Conservation (phyloP, 306 rosid species). For the Geum urbanum region DNA sequence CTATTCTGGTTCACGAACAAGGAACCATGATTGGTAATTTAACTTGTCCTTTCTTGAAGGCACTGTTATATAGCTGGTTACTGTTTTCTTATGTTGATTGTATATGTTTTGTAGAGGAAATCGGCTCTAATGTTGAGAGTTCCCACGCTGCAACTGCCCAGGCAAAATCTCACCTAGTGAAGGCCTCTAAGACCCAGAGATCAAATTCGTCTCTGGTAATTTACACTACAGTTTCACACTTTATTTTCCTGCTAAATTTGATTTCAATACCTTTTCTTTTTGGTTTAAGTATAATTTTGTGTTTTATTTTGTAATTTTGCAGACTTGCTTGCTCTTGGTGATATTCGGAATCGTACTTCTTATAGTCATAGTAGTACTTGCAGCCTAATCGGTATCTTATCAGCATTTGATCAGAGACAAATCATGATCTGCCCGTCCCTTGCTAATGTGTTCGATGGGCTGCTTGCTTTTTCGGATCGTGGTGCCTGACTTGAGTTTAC, state of each 20-base stretch:
- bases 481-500: slow-evolving; percentile 29
- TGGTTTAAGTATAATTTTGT: not conserved
- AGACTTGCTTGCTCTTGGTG: slow-evolving; percentile 94
- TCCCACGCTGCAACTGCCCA: slow-evolving; percentile 75
- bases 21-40: slow-evolving; percentile 79
- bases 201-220: slow-evolving; percentile 92
- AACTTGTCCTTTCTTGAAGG: slow-evolving; percentile 2
- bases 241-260: not conserved
- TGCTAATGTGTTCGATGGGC: slow-evolving; percentile 25
- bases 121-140: slow-evolving; percentile 73
- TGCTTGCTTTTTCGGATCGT: slow-evolving; percentile 24
- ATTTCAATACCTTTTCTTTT: not conserved
- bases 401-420: slow-evolving; percentile 23
- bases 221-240: not conserved
- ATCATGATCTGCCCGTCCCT: slow-evolving; percentile 23
- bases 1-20: slow-evolving; percentile 90
- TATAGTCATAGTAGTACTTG: slow-evolving; percentile 74
- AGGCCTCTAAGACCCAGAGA: slow-evolving; percentile 83
- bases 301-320: slow-evolving; percentile 13
- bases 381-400: slow-evolving; percentile 47
- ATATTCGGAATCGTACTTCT: slow-evolving; percentile 90
- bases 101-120: slow-evolving; percentile 57
- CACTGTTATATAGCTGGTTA: slow-evolving; percentile 15
- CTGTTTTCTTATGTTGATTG: slow-evolving; percentile 25
- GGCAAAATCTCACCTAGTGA: slow-evolving; percentile 67